Base-by-base conservation (phyloP, 2,329 filamentous ascomycete genomes). In the Verticillium dahliae region DNA sequence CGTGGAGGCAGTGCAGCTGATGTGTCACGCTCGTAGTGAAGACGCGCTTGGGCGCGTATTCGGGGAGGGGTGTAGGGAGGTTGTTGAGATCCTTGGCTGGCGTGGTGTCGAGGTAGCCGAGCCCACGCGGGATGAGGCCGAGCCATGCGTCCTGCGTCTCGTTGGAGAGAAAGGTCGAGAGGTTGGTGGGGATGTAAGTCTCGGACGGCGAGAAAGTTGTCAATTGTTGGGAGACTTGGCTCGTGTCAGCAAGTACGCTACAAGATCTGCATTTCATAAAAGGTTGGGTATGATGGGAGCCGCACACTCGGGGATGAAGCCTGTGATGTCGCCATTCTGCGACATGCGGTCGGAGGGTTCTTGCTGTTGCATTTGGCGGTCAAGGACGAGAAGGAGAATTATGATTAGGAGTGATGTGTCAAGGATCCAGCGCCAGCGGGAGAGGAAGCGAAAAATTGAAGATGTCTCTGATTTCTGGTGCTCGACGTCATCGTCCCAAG, bases 1-100 rank as follows among this genome's bases (percentile, higher is more conserved):
- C 69, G 64, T 74, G 39, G 38, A 79, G 69, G 63, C 77, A 79
- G 65, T 79, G 76, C 2, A 79, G 70, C 65, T 79, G 77, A 62
- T 79, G 77, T 3, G 76, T 79, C 64, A 78, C 72, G 1, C 74
- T 75, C 0, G 77, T 77, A 1, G 77, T 78, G 65, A 74, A 78
- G 57, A 75, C 72, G 52, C 74, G 76, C 45, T 72, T 69, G 15
- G 70, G 65, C 3, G 68, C 65, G 61, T 70, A 76, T 18, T 66
- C 67, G 15, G 69, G 55, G 7, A 79, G 67, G 15, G 67, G 71
- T 6, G 67, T 69, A 2, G 76, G 76, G 11, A 78, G 70, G 66
- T 76, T 73, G 52, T 75, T 67, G 67, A 75, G 73, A 57, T 75
- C 57, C 54, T 74, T 69, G 38, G 31, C 11, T 22, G 38, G 15